Evolutionary conservation across 345 rosid species (phyloP).

Genomic region (Salix caprea): DNA sequence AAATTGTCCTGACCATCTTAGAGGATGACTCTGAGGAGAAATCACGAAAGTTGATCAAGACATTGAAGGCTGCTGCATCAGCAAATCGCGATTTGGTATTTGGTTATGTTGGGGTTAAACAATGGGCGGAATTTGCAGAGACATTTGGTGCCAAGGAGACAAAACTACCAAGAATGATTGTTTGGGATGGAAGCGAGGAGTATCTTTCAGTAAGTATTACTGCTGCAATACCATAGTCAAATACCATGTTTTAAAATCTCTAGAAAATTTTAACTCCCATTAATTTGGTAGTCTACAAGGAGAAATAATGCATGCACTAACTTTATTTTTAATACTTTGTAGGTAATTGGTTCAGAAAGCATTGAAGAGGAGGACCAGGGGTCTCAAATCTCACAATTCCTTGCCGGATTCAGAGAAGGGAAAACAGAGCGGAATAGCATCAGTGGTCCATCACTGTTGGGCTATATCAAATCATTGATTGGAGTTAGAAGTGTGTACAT

Average conservation of each 20-base stretch:
- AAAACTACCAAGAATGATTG: slow-evolving; percentile 71
- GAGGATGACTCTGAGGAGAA: slow-evolving; percentile 71
- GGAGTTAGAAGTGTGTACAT: slow-evolving; percentile 56
- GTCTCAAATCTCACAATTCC: slow-evolving; percentile 63
- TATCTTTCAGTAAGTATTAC: slow-evolving; percentile 58
- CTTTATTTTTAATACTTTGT: slow-evolving; percentile 1
- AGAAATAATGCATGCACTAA: neutral
- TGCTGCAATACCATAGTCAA: neutral
- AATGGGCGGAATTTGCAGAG: slow-evolving; percentile 75
- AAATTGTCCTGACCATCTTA: slow-evolving; percentile 66
- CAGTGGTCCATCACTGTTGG: slow-evolving; percentile 70
- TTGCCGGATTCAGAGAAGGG: slow-evolving; percentile 82
- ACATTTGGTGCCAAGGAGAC: slow-evolving; percentile 54
- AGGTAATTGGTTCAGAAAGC: slow-evolving; percentile 64
- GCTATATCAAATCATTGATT: slow-evolving; percentile 59
- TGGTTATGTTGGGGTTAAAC: slow-evolving; percentile 77
- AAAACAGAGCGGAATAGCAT: slow-evolving; percentile 46
- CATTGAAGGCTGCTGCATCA: slow-evolving; percentile 83
- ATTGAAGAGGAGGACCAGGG: slow-evolving; percentile 68
- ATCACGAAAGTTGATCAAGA: slow-evolving; percentile 50
- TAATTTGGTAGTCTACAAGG: neutral
- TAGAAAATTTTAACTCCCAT: neutral
- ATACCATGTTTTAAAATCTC: neutral
- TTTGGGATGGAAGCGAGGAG: slow-evolving; percentile 82
- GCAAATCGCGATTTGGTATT: slow-evolving; percentile 88